Evolutionary conservation across 176 grass and related monocot species (phyloP).

Genomic region (Eragrostis nindensis): DNA sequence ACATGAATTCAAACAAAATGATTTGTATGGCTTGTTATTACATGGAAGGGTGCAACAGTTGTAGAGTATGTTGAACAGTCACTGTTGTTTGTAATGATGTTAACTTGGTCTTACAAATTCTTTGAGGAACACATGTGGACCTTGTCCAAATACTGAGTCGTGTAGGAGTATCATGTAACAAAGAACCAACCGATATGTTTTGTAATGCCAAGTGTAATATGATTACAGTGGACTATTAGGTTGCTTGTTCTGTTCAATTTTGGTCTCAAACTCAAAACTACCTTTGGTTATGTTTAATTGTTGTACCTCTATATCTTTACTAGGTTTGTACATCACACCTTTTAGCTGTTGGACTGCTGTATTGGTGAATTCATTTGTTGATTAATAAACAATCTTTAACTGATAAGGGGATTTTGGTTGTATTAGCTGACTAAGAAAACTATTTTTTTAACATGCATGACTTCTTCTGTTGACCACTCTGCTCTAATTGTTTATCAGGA

Average conservation of each 20-base stretch:
- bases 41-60: no score
- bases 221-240: background rate
- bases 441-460: background rate
- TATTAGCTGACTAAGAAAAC: background rate
- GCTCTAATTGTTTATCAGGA: slow-evolving; percentile 30
- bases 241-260: background rate
- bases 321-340: background rate
- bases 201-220: background rate
- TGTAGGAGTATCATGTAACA: background rate
- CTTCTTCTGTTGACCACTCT: background rate
- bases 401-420: background rate
- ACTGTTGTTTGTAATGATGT: background rate
- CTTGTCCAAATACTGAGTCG: background rate
- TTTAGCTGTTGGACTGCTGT: background rate
- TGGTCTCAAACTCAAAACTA: background rate
- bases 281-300: no score
- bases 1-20: no score
- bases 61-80: no score
- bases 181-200: background rate
- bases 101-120: background rate
- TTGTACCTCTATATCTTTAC: background rate
- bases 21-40: no score
- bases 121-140: background rate
- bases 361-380: no score
- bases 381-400: background rate